These are phyloP conservation scores for Fusarium burgessii DNA, from an alignment of 2,329 filamentous ascomycete genomes.

Conservation along the genomic window DNA sequence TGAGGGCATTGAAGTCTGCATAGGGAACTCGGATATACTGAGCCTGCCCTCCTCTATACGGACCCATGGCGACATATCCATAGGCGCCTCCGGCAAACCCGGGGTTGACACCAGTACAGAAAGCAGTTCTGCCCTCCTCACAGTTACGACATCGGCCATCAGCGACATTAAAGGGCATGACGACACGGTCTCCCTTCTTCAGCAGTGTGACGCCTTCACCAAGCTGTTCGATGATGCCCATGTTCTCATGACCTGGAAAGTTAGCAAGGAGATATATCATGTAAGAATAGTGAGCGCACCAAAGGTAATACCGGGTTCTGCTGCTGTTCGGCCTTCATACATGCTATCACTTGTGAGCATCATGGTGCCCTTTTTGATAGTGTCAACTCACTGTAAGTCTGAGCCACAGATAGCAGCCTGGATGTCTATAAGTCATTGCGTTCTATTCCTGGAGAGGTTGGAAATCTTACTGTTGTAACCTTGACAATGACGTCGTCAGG, in stretches of 20 bases:
- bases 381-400: constrained; percentile 56
- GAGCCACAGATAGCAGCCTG: constrained; percentile 66
- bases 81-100: constrained; percentile 54
- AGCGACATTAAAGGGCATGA: constrained; percentile 74
- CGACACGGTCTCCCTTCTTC: constrained; percentile 72
- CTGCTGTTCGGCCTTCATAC: constrained; percentile 75
- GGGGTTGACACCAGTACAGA: constrained; percentile 68
- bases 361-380: not conserved
- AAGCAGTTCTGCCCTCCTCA: constrained; percentile 72
- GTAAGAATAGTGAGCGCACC: constrained; percentile 47
- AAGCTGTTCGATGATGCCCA: constrained; percentile 67
- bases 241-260: constrained; percentile 64
- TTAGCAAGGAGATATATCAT: not conserved
- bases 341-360: constrained; percentile 56
- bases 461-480: constrained; percentile 67
- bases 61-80: constrained; percentile 71
- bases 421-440: constrained; percentile 7
- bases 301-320: constrained; percentile 71
- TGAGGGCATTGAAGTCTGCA: constrained; percentile 74
- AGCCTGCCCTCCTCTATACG: constrained; percentile 65
- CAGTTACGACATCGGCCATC: constrained; percentile 73
- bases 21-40: constrained; percentile 74
- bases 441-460: not conserved
- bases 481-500: constrained; percentile 75
- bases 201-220: constrained; percentile 70